phyloP scores from a whole-genome alignment of 495 filamentous ascomycete species.

The Neurospora intermedia region DNA sequence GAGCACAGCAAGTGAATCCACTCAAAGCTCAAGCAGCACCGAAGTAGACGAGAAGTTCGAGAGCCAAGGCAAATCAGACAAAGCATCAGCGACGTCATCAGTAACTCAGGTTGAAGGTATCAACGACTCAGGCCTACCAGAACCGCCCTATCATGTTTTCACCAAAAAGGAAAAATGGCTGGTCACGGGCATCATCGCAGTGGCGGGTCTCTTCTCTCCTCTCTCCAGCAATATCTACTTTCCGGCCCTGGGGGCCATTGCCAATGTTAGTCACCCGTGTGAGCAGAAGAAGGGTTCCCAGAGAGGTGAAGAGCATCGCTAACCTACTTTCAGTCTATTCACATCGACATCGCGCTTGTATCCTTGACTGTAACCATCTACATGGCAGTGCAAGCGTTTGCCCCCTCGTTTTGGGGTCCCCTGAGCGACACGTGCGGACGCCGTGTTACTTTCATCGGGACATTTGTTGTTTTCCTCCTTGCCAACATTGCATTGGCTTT shows the following conservation, averaged over 20 bases:
- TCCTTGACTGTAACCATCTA: constrained; percentile 20
- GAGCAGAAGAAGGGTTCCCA: too few relatives aligned
- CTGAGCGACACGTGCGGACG: constrained; percentile 17
- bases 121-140: neutral
- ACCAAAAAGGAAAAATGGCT: constrained; percentile 22
- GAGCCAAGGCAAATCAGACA: neutral
- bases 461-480: constrained; percentile 39
- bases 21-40: neutral
- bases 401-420: constrained; percentile 18
- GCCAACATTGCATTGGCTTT: constrained; percentile 43
- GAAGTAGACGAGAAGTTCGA: neutral
- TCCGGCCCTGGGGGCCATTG: constrained; percentile 20
- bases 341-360: constrained; percentile 8
- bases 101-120: neutral
- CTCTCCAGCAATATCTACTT: constrained; percentile 28
- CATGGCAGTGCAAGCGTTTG: constrained; percentile 22
- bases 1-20: neutral
- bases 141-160: constrained; percentile 21
- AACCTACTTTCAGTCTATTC: constrained; percentile 1
- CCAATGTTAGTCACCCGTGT: neutral
- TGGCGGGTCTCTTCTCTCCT: constrained; percentile 31
- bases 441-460: constrained; percentile 35
- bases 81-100: neutral
- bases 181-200: constrained; percentile 25
- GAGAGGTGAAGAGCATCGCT: neutral